Percentiles rank a stretch among this genome's conserved stretches.
phyloP scores from a whole-genome alignment of 2,329 filamentous ascomycete species.

The Penicillium olsonii region DNA sequence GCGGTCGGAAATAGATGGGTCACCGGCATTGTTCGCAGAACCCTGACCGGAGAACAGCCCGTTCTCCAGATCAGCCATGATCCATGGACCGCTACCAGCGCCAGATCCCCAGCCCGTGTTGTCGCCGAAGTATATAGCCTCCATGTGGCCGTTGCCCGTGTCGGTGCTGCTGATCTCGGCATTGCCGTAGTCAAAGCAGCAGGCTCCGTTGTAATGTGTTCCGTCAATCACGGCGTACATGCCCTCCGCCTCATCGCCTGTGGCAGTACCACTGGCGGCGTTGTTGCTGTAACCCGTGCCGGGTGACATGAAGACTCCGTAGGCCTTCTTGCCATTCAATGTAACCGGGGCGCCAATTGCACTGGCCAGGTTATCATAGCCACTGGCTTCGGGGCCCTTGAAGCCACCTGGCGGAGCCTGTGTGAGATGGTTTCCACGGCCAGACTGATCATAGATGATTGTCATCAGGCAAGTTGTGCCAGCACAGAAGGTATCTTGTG shows the following conservation, averaged over 20 bases:
- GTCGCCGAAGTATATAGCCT: slow-evolving; percentile 66
- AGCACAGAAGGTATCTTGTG: slow-evolving; percentile 63
- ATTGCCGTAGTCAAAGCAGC: slow-evolving; percentile 59
- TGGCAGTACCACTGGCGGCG: slow-evolving; percentile 53
- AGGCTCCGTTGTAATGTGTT: slow-evolving; percentile 36
- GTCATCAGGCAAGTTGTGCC: slow-evolving; percentile 64
- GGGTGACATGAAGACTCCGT: slow-evolving; percentile 64
- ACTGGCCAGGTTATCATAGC: slow-evolving; percentile 61
- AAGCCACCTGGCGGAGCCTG: slow-evolving; percentile 62
- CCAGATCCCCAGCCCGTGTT: slow-evolving; percentile 59
- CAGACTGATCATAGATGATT: slow-evolving; percentile 68
- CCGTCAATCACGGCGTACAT: slow-evolving; percentile 38
- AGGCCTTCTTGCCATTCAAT: slow-evolving; percentile 62
- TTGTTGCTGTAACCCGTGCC: slow-evolving; percentile 67
- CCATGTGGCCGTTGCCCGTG: slow-evolving; percentile 67
- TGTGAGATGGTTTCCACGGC: slow-evolving; percentile 62
- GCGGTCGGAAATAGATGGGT: slow-evolving; percentile 56
- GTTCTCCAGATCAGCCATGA: slow-evolving; percentile 71
- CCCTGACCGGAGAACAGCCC: slow-evolving; percentile 61
- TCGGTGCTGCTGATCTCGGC: slow-evolving; percentile 55
- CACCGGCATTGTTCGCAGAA: slow-evolving; percentile 49
- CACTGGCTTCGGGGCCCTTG: slow-evolving; percentile 56
- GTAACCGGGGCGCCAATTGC: slow-evolving; percentile 64
- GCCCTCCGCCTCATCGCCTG: slow-evolving; percentile 52
- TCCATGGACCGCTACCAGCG: slow-evolving; percentile 62